Percentiles rank a stretch among this genome's conserved stretches.
phyloP scores from a whole-genome alignment of 2,329 filamentous ascomycete species.

The Pestalotiopsis sp. region DNA sequence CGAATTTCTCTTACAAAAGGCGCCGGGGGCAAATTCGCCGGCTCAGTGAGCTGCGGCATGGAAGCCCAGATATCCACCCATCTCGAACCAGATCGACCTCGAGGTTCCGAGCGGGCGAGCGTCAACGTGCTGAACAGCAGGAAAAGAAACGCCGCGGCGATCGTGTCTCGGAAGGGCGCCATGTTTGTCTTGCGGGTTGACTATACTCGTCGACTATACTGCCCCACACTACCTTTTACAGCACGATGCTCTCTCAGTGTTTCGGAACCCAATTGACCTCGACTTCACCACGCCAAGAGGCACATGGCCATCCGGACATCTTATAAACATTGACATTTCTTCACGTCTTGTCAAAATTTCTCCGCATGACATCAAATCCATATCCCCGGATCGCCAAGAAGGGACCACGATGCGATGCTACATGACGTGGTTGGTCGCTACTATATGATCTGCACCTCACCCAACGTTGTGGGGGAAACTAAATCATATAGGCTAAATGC shows the following conservation, averaged over 20 bases:
- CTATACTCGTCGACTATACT: background rate
- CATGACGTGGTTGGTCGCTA: background rate
- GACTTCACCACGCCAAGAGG: background rate
- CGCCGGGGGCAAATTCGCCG: constrained; percentile 56
- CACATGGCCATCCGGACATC: background rate
- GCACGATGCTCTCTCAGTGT: background rate
- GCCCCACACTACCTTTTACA: background rate
- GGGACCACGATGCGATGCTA: background rate
- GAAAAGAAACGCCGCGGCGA: background rate
- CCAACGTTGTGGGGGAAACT: background rate
- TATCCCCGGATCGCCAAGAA: background rate
- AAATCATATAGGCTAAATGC: background rate
- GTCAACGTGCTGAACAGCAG: background rate
- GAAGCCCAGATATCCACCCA: constrained; percentile 66
- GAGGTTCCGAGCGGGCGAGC: background rate
- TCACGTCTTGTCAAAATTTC: background rate
- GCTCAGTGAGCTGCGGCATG: constrained; percentile 66
- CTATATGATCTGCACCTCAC: background rate
- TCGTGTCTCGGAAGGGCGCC: background rate
- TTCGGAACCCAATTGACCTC: background rate
- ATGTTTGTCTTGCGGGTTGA: background rate
- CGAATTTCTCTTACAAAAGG: constrained; percentile 61
- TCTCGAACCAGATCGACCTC: constrained; percentile 33
- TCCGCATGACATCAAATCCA: background rate
- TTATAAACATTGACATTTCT: background rate